Evolutionary conservation across 306 rosid genomes (phyloP).

Genomic region (Hylodesmum podocarpum): DNA sequence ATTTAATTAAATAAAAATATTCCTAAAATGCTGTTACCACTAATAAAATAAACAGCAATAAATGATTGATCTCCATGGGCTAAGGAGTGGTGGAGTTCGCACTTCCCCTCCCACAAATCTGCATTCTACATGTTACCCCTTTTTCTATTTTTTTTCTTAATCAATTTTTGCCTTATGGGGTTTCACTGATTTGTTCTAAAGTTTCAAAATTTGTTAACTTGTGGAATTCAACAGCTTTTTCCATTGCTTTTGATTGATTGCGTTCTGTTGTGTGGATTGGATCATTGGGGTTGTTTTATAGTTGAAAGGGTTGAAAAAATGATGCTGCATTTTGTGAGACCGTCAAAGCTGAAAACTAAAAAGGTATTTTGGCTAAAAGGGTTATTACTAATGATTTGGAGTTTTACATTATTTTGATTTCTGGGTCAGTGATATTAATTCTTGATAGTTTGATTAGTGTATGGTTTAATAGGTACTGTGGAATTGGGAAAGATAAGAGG

Average conservation of each 20-base stretch:
- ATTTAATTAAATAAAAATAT: not conserved
- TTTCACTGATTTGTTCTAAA: not conserved
- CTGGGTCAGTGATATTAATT: not conserved
- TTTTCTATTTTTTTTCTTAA: slow-evolving; percentile 1
- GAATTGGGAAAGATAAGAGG: not conserved
- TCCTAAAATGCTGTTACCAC: not conserved
- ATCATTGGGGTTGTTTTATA: not conserved
- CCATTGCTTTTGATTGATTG: not conserved
- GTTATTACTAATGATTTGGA: not conserved
- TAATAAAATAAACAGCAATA: not conserved
- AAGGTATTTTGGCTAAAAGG: slow-evolving; percentile 40
- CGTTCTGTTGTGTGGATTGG: not conserved
- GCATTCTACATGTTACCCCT: not conserved
- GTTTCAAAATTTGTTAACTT: not conserved
- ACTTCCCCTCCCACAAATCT: not conserved
- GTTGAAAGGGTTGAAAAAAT: slow-evolving; percentile 42
- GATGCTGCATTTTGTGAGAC: slow-evolving; percentile 65
- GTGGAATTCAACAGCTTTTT: not conserved
- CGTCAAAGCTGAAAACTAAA: slow-evolving; percentile 70
- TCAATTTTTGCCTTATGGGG: not conserved
- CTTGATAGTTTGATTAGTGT: not conserved
- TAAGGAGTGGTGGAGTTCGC: not conserved
- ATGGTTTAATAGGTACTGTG: not conserved
- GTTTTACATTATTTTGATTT: not conserved
- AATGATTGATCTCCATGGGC: not conserved